These are phyloP conservation scores for Isochrysis galbana DNA, from an alignment of 78 protist species.

Conservation along the genomic window DNA sequence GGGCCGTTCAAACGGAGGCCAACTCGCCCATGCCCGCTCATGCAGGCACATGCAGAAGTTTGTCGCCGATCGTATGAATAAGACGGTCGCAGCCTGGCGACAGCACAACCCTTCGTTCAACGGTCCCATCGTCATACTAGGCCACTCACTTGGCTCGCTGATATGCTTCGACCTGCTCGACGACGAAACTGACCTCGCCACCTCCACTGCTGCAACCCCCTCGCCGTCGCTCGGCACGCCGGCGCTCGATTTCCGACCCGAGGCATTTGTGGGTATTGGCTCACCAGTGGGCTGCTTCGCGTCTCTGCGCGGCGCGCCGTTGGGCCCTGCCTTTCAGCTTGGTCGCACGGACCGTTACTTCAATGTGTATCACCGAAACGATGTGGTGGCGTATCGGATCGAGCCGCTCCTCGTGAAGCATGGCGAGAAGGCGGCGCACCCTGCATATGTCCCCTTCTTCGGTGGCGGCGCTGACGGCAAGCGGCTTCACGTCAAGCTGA, in stretches of 20 bases:
- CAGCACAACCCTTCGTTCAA: background rate
- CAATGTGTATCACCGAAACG: background rate
- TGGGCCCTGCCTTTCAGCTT: background rate
- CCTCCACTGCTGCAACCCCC: background rate
- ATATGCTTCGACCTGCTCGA: background rate
- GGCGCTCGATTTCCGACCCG: background rate
- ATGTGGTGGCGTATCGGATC: background rate
- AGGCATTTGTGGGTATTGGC: background rate
- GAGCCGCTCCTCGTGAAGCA: background rate
- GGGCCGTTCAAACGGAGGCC: no score
- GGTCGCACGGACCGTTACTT: background rate
- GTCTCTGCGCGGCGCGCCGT: background rate
- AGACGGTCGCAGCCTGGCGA: background rate
- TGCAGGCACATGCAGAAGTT: background rate
- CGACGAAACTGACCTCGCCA: background rate
- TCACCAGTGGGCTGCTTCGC: background rate
- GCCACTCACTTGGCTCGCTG: background rate
- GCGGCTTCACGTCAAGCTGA: background rate
- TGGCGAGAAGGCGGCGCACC: background rate
- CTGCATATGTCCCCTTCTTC: background rate
- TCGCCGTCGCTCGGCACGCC: background rate
- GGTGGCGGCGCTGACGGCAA: background rate
- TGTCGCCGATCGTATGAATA: background rate
- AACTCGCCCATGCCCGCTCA: background rate
- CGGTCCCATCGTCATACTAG: background rate